Base-by-base conservation (phyloP, 257 asterid species). In the Linaria vulgaris region DNA sequence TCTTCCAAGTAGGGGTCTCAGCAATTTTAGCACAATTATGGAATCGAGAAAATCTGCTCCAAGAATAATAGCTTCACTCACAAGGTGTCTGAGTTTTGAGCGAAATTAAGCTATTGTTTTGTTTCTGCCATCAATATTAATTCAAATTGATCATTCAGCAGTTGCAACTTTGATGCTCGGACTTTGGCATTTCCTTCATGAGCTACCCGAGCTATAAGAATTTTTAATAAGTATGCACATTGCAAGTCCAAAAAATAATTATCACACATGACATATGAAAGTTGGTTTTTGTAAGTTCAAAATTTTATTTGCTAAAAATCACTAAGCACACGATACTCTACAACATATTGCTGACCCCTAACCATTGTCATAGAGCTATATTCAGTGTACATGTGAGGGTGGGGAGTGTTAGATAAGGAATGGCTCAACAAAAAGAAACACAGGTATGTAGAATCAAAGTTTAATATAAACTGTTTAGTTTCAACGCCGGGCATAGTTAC, bases 141-240 rank as follows among this genome's bases (percentile, higher is more conserved):
- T n/a, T n/a, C n/a, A n/a, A n/a, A n/a, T n/a, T n/a, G n/a, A n/a
- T n/a, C n/a, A n/a, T n/a, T n/a, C n/a, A n/a, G n/a, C n/a, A n/a
- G n/a, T n/a, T n/a, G n/a, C n/a, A n/a, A n/a, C n/a, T n/a, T n/a
- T n/a, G n/a, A n/a, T n/a, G n/a, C n/a, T n/a, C n/a, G n/a, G n/a
- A n/a, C n/a, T n/a, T n/a, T n/a, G n/a, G n/a, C n/a, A n/a, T n/a
- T n/a, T n/a, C n/a, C n/a, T n/a, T n/a, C n/a, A n/a, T n/a, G n/a
- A n/a, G n/a, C n/a, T n/a, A n/a, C n/a, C n/a, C n/a, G n/a, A n/a
- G n/a, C n/a, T n/a, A n/a, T n/a, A 94, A 67, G 46, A 96, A 97
- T 71, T 88, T 81, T 97, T 92, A 59, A 53, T 66, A 68, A 53
- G 52, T 51, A 77, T 22, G 63, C 5, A 59, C 63, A 45, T 60